phyloP scores from a whole-genome alignment of 192 early-diverging fungal species.

The Coemansia sp. region DNA sequence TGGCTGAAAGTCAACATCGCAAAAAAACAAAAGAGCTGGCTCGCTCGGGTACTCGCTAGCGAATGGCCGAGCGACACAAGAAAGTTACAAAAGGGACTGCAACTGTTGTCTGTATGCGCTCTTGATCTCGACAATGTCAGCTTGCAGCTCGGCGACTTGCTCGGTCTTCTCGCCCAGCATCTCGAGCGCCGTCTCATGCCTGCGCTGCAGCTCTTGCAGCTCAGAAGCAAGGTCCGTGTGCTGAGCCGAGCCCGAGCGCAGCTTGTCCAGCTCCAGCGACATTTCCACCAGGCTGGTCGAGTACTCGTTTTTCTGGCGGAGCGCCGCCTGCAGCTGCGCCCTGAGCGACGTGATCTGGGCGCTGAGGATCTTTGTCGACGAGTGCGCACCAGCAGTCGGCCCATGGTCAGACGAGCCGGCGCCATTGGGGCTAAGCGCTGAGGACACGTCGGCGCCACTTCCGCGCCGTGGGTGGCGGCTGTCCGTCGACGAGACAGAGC shows the following conservation, averaged over 20 bases:
- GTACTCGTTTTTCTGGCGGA: slow-evolving; percentile 46
- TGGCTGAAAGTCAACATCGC: not conserved
- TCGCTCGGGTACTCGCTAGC: slow-evolving; percentile 5
- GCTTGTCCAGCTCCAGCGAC: slow-evolving; percentile 66
- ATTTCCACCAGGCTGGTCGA: slow-evolving; percentile 62
- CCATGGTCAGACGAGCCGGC: not conserved
- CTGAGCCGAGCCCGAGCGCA: slow-evolving; percentile 37
- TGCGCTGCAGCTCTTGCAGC: slow-evolving; percentile 60
- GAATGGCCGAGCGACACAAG: slow-evolving; percentile 19
- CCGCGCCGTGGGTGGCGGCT: slow-evolving; percentile 33
- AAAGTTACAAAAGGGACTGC: slow-evolving; percentile 58
- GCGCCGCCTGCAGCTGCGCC: slow-evolving; percentile 51
- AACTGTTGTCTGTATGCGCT: slow-evolving; percentile 72
- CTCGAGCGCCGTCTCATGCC: slow-evolving; percentile 72
- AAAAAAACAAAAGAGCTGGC: not conserved
- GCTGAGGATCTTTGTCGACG: slow-evolving; percentile 37
- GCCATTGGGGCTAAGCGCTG: not conserved
- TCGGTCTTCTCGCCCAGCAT: slow-evolving; percentile 91
- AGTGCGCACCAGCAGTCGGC: slow-evolving; percentile 7
- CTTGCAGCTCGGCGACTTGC: slow-evolving; percentile 77
- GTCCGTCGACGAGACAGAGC: slow-evolving; percentile 37
- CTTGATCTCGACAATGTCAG: slow-evolving; percentile 80
- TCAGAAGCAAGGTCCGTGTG: slow-evolving; percentile 53
- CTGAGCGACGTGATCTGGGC: slow-evolving; percentile 52
- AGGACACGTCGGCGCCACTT: slow-evolving; percentile 25